phyloP scores from a whole-genome alignment of 2,329 filamentous ascomycete genomes.

The Intubia oerlemansii region DNA sequence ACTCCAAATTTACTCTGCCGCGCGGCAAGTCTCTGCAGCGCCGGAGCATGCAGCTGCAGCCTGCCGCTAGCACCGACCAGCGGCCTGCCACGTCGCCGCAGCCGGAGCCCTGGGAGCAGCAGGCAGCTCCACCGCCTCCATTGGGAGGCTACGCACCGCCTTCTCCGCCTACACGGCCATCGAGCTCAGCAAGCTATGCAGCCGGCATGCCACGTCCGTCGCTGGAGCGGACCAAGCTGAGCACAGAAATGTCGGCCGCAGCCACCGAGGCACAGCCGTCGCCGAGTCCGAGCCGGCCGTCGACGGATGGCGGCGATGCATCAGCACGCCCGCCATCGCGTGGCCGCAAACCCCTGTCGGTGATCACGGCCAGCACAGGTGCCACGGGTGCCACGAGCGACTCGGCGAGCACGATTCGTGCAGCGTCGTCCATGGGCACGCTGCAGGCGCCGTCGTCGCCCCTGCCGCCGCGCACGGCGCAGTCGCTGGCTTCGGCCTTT shows the following conservation, averaged over 20 bases:
- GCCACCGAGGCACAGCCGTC: conserved; percentile 21
- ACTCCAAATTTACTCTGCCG: conserved; percentile 67
- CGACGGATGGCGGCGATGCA: conserved; percentile 19
- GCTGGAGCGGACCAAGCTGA: conserved; percentile 27
- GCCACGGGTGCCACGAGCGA: conserved; percentile 33
- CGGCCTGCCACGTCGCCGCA: too few relatives aligned
- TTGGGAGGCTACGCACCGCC: conserved; percentile 29
- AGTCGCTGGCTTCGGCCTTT: conserved; percentile 32
- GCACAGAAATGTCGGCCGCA: conserved; percentile 22
- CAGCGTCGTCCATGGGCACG: too few relatives aligned
- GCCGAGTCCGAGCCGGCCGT: conserved; percentile 22
- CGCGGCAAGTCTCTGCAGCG: conserved; percentile 62
- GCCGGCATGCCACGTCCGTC: conserved; percentile 22
- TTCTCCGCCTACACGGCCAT: conserved; percentile 37
- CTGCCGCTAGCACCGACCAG: conserved; percentile 36
- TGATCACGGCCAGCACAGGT: conserved; percentile 18
- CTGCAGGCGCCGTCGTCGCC: too few relatives aligned
- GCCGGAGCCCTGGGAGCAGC: conserved; percentile 52
- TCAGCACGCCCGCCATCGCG: conserved; percentile 14
- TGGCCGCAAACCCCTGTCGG: conserved; percentile 23
- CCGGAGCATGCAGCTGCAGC: conserved; percentile 27
- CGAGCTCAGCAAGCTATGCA: conserved; percentile 33
- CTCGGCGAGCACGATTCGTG: conserved; percentile 33
- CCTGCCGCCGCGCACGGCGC: conserved; percentile 20
- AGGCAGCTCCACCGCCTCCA: conserved; percentile 21